These are phyloP conservation scores for Candida anglica DNA, from an alignment of 805 yeast species.

Conservation along the genomic window DNA sequence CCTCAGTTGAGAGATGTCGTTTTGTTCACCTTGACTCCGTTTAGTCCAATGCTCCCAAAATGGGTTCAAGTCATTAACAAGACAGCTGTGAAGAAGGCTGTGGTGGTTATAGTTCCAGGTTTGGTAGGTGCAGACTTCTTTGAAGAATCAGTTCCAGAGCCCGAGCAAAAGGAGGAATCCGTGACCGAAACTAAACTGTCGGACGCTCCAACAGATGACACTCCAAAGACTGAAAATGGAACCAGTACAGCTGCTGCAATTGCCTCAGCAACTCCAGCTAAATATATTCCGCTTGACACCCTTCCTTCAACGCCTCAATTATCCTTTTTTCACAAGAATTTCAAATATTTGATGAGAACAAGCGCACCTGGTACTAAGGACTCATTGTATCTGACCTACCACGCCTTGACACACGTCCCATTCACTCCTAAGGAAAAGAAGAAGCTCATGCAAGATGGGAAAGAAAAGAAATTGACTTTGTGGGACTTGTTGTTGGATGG, in stretches of 20 bases:
- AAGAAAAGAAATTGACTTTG: slow-evolving; percentile 36
- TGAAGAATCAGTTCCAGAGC: too few species aligned
- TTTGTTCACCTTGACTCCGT: slow-evolving; percentile 30
- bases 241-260: too few species aligned
- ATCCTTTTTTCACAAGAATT: slow-evolving; percentile 33
- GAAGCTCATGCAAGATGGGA: slow-evolving; percentile 28
- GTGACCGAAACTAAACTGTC: too few species aligned
- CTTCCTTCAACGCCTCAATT: too few species aligned
- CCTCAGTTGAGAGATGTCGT: slow-evolving; percentile 46
- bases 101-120: slow-evolving; percentile 65
- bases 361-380: slow-evolving; percentile 65
- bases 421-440: slow-evolving; percentile 54
- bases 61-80: neutral
- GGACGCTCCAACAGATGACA: too few species aligned
- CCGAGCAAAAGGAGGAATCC: too few species aligned
- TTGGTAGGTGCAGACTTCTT: slow-evolving; percentile 43
- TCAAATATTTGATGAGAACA: slow-evolving; percentile 45
- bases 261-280: too few species aligned
- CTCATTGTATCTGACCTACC: slow-evolving; percentile 49
- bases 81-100: slow-evolving; percentile 46
- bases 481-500: slow-evolving; percentile 50
- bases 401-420: slow-evolving; percentile 54
- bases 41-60: slow-evolving; percentile 20
- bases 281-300: too few species aligned
- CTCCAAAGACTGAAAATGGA: too few species aligned